Evolutionary conservation across 192 early-diverging fungal genomes (phyloP), one percentile per base, ranked within the genome.

Genomic region (Allomyces macrogynus): DNA sequence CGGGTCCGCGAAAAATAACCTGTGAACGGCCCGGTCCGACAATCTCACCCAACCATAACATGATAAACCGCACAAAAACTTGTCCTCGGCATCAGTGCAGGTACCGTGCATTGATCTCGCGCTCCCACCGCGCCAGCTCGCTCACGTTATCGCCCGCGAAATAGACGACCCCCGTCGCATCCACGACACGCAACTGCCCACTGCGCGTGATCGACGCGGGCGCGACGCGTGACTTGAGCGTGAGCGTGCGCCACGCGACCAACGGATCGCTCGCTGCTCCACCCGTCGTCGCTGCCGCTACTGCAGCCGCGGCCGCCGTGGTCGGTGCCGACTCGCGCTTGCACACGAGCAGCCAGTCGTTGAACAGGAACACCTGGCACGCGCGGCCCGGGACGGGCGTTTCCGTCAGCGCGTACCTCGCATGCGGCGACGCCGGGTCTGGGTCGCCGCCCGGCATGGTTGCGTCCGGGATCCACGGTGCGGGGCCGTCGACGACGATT

Each of bases 321-420:
- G 32, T 7, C 4, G 32, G 32, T 8, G 16, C 49, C 49, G 49
- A 57, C 49, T 57, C 49, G 49, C 49, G 49, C 49, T 57, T 57
- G 49, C 22, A 81, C 72, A 81, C 76, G 42, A 89, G 67, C 16
- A 89, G 66, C 66, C 87, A 69, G 68, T 89, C 88, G 66, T 82
- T 87, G 72, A 86, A 89, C 32, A 89, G 69, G 66, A 77, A 86
- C 24, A 79, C 81, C 61, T 75, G 64, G 66, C 73, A 80, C 25
- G 73, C 71, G 27, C 68, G 67, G 4, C 78, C 79, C 8, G 32
- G 32, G 10, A 77, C 74, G n/a, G 72, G 70, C 12, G 72, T 73
- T 61, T 76, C 68, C 16, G 12, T n/a, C 3, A 57, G 70, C 69
- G 27, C 71, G 62, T 26, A 68, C 43, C 67, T 68, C 68, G 1